These are phyloP conservation scores for Rhodotorula babjevae DNA, from an alignment of 768 basidiomycete species.

Conservation along the genomic window DNA sequence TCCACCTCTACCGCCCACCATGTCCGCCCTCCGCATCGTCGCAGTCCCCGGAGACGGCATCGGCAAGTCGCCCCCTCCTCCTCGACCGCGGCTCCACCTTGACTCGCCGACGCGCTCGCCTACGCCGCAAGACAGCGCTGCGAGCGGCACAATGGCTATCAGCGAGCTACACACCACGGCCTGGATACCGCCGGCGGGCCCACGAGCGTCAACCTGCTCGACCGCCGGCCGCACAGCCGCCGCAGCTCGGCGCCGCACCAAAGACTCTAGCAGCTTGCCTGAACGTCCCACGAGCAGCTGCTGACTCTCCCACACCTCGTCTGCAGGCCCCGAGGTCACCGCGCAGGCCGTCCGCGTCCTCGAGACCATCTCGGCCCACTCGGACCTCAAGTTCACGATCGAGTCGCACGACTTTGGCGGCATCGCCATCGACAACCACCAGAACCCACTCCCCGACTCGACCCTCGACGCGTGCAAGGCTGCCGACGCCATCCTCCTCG, in stretches of 20 bases:
- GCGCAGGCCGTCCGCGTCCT: slow-evolving; percentile 79
- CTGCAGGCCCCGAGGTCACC: slow-evolving; percentile 80
- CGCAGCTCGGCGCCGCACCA: too few species aligned
- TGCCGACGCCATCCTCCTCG: slow-evolving; percentile 94
- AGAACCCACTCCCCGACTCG: slow-evolving; percentile 75
- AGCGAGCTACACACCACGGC: too few species aligned
- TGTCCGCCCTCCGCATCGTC: slow-evolving; percentile 57
- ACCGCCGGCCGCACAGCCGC: too few species aligned
- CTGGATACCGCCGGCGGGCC: too few species aligned
- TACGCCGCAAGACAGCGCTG: too few species aligned
- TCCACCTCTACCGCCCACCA: background rate
- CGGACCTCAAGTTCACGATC: slow-evolving; percentile 65
- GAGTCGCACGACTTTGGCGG: slow-evolving; percentile 81
- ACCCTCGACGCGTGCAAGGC: slow-evolving; percentile 84
- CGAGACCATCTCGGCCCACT: slow-evolving; percentile 61
- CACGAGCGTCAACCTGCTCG: too few species aligned
- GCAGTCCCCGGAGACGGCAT: slow-evolving; percentile 96
- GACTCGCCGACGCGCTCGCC: slow-evolving; percentile 1
- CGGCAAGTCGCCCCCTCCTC: slow-evolving; percentile 54
- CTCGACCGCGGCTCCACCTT: background rate
- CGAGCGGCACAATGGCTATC: too few species aligned
- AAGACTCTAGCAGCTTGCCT: too few species aligned
- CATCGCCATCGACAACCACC: slow-evolving; percentile 78
- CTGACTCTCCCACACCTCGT: background rate
- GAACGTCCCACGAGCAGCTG: background rate